phyloP scores from a whole-genome alignment of 2,329 filamentous ascomycete genomes.

The Paecilomyces sp. region DNA sequence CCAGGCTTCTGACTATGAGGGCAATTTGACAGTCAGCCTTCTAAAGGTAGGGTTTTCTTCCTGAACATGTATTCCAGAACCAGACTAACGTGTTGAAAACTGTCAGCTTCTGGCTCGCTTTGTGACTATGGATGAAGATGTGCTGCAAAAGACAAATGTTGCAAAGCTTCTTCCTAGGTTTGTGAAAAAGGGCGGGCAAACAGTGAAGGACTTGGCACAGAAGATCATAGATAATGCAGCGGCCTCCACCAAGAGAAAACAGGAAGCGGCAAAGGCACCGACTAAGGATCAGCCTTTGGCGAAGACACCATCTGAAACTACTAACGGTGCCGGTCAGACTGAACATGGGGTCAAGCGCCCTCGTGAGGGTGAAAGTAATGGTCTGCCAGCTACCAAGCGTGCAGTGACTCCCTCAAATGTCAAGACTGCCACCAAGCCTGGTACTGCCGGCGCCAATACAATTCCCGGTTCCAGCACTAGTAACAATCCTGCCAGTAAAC shows the following conservation, averaged over 20 bases:
- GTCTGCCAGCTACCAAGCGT: constrained; percentile 30
- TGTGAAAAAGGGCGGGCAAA: constrained; percentile 52
- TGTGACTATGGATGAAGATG: constrained; percentile 50
- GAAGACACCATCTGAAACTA: constrained; percentile 12
- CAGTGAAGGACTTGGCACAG: constrained; percentile 49
- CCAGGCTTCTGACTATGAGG: constrained; percentile 41
- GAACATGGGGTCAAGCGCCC: constrained; percentile 30
- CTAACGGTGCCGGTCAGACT: constrained; percentile 8
- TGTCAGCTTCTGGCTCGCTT: constrained; percentile 47
- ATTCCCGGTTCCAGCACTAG: constrained; percentile 8
- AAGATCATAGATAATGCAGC: constrained; percentile 46
- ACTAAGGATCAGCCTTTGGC: constrained; percentile 27
- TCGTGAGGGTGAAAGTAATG: constrained; percentile 30
- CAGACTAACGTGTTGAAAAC: background rate
- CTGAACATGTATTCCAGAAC: background rate
- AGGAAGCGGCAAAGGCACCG: constrained; percentile 27
- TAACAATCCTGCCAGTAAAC: constrained; percentile 19
- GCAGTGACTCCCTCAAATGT: constrained; percentile 25
- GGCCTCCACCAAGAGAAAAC: constrained; percentile 37
- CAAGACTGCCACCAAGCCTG: constrained; percentile 24
- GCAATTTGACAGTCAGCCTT: constrained; percentile 36
- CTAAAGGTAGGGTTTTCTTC: constrained; percentile 33
- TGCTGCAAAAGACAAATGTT: constrained; percentile 54
- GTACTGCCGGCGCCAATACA: constrained; percentile 9
- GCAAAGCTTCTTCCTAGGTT: constrained; percentile 51